A percentile compares a stretch with the other conserved stretches of the same genome.
phyloP scores from a whole-genome alignment of 2,329 filamentous ascomycete species.

The Gnomoniopsis smithogilvyi region DNA sequence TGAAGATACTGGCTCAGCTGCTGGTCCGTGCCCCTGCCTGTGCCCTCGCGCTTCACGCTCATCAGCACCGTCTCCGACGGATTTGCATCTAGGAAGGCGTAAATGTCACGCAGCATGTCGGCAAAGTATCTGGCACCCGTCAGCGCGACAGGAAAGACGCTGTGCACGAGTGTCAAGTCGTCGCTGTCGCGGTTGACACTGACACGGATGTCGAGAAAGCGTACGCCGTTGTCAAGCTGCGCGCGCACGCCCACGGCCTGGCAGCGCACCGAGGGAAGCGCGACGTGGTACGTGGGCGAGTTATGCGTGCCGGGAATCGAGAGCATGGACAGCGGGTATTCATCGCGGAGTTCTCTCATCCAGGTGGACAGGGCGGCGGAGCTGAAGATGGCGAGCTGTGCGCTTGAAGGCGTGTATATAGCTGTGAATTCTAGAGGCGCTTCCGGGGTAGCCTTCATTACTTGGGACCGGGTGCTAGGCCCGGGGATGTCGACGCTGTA shows the following conservation, averaged over 20 bases:
- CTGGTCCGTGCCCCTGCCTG: constrained; percentile 74
- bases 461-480: constrained; percentile 48
- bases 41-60: constrained; percentile 87
- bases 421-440: constrained; percentile 56
- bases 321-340: constrained; percentile 72
- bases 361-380: constrained; percentile 68
- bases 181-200: constrained; percentile 52
- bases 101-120: constrained; percentile 66
- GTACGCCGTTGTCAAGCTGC: constrained; percentile 85
- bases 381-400: constrained; percentile 64
- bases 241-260: constrained; percentile 74
- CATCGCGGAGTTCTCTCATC: constrained; percentile 76
- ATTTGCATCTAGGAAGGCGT: constrained; percentile 73
- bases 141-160: constrained; percentile 82
- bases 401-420: constrained; percentile 58
- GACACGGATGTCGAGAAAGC: constrained; percentile 91
- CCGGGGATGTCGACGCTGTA: constrained; percentile 75
- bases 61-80: constrained; percentile 81
- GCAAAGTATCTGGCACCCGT: constrained; percentile 77
- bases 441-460: constrained; percentile 20
- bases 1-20: constrained; percentile 73
- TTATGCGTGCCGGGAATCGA: constrained; percentile 97
- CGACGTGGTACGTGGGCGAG: constrained; percentile 78
- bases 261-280: constrained; percentile 89
- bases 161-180: constrained; percentile 79